phyloP scores from a whole-genome alignment of 2,329 filamentous ascomycete species.

The Colletotrichum higginsianum region DNA sequence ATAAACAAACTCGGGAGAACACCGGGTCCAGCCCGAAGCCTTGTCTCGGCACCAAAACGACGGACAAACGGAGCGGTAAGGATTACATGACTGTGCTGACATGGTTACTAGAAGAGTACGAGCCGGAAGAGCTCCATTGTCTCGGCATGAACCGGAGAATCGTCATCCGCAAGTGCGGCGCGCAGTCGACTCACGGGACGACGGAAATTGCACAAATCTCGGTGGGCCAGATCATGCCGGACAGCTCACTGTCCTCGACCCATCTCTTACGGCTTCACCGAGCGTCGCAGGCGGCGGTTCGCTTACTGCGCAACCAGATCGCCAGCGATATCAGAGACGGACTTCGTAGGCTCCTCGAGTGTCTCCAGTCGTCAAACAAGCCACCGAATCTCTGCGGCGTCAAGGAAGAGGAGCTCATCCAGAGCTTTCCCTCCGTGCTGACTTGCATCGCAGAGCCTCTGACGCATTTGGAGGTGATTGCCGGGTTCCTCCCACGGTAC shows the following conservation, averaged over 20 bases:
- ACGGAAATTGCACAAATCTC: background rate
- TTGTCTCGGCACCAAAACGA: background rate
- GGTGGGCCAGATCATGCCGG: background rate
- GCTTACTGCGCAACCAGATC: background rate
- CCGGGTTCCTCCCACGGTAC: too few relatives aligned
- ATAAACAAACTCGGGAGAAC: background rate
- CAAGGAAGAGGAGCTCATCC: too few relatives aligned
- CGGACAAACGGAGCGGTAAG: background rate
- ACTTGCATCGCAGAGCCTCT: too few relatives aligned
- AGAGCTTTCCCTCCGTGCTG: too few relatives aligned
- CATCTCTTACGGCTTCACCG: background rate
- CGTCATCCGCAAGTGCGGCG: background rate
- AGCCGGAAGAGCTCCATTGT: background rate
- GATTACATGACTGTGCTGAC: background rate
- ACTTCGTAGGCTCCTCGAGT: too few relatives aligned
- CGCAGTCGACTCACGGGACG: background rate
- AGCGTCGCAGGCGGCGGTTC: background rate
- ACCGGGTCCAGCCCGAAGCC: background rate
- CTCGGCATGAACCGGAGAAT: background rate
- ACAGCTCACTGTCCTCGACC: background rate
- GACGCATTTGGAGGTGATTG: too few relatives aligned
- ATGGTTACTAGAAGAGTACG: background rate
- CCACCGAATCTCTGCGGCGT: too few relatives aligned
- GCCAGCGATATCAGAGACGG: background rate
- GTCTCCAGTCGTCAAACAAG: too few relatives aligned